Evolutionary conservation across 208 protist species (phyloP).

Genomic region (Leishmania aethiopica): DNA sequence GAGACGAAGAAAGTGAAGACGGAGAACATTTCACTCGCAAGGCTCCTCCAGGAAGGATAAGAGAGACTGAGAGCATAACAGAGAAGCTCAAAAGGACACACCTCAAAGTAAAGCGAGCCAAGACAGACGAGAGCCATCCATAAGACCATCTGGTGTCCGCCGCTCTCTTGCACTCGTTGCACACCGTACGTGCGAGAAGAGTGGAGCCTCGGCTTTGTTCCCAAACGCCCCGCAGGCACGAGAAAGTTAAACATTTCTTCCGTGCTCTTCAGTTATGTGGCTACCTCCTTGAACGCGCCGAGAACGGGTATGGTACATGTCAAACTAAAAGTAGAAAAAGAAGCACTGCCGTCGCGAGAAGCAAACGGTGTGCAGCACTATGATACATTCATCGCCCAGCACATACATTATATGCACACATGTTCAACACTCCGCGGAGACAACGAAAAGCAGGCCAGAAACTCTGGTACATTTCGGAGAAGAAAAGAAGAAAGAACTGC

Average conservation of each 20-base stretch:
- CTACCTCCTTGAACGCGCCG: not conserved
- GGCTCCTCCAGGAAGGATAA: not conserved
- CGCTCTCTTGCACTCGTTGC: not conserved
- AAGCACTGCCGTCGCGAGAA: not conserved
- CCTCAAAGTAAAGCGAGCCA: not conserved
- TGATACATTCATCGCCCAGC: not conserved
- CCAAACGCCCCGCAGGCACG: not conserved
- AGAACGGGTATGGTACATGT: conserved; percentile 3
- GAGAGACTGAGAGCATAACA: not conserved
- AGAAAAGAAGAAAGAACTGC: not conserved
- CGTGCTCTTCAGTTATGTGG: not conserved
- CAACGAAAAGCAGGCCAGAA: conserved; percentile 6
- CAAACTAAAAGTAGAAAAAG: not conserved
- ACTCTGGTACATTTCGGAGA: conserved; percentile 2
- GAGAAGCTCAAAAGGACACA: not conserved
- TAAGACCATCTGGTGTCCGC: not conserved
- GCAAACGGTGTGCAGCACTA: not conserved
- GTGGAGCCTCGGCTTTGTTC: not conserved
- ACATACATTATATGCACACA: not conserved
- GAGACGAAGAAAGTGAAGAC: not conserved
- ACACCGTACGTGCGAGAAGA: not conserved
- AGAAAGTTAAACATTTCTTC: not conserved
- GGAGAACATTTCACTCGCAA: not conserved
- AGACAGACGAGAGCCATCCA: not conserved
- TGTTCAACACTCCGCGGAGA: not conserved